Evolutionary conservation across 495 filamentous ascomycete species (phyloP), one percentile per base, ranked within the genome.

Genomic region (Penicillium steckii): DNA sequence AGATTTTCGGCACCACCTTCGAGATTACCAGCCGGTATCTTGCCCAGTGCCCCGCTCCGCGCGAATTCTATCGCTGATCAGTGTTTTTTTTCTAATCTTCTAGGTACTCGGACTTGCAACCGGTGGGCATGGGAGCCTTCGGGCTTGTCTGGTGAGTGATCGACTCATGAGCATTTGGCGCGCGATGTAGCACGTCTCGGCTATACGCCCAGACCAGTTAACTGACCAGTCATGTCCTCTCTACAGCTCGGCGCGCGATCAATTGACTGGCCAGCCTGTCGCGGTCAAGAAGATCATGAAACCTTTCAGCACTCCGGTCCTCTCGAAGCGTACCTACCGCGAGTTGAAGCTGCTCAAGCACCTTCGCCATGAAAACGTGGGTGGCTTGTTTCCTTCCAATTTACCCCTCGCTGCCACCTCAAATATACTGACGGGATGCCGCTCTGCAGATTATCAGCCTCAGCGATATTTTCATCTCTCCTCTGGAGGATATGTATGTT

Each of bases 231-330:
- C 17, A 43, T 48, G 32, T 22, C 27, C 19, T 19, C 38, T 41
- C 15, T 18, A 57, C 43, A 98, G 94, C 73, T 96, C 94, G 40
- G 94, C 94, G 51, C 93, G 88, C 74, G 94, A 98, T 69, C 90
- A 97, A 79, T 90, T 98, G 68, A 97, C 95, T 46, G 85, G 79
- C 61, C 90, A 96, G 67, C 89, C 89, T 65, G 94, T 98, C 51
- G 94, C 94, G 25, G 91, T 98, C 61, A 98, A 98, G 83, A 98
- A 98, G 80, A 98, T 98, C 65, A 97, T 98, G 95, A 98, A 98
- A 79, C 94, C 94, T 6, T 98, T 98, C 76, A 96, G 91, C 79
- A 98, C 94, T 9, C 94, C 94, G 5, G 94, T 98, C 38, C 75
- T 98, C 33, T 94, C 94, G 18, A 98, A 98, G 79, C 80, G 94